Evolutionary conservation across 345 rosid species (phyloP).

Genomic region (Carallia pectinifolia): DNA sequence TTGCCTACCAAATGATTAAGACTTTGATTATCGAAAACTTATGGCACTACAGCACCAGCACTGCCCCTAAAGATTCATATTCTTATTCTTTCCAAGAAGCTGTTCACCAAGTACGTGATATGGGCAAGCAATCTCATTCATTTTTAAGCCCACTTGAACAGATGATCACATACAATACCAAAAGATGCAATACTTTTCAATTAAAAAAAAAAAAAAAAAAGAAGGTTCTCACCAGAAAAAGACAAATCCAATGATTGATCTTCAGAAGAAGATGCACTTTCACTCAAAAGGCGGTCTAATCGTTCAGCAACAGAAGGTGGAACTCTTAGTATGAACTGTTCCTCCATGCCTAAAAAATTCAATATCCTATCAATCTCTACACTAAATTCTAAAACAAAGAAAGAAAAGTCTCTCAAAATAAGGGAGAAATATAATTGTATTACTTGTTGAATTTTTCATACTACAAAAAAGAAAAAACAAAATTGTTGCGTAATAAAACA

Average conservation of each 20-base stretch:
- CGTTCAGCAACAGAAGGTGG: slow-evolving; percentile 86
- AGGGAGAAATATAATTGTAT: not conserved
- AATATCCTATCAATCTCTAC: not conserved
- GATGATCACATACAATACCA: not conserved
- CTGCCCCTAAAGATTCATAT: too few relatives aligned
- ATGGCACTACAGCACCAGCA: too few relatives aligned
- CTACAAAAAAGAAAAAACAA: not conserved
- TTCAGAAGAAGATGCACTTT: slow-evolving; percentile 61
- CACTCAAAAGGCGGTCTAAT: slow-evolving; percentile 68
- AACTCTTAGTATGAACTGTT: slow-evolving; percentile 90
- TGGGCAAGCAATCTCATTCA: too few relatives aligned
- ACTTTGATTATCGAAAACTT: too few relatives aligned
- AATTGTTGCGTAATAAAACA: too few relatives aligned
- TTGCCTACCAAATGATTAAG: too few relatives aligned
- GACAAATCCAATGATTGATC: slow-evolving; percentile 80
- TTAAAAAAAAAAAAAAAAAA: not conserved
- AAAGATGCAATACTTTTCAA: not conserved
- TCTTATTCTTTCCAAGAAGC: too few relatives aligned
- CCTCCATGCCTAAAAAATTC: slow-evolving; percentile 60
- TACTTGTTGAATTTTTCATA: not conserved
- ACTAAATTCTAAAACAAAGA: not conserved
- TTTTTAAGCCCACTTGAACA: too few relatives aligned
- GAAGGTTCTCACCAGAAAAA: slow-evolving; percentile 53
- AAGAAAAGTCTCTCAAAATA: not conserved
- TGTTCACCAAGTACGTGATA: too few relatives aligned